Evolutionary conservation across 768 basidiomycete genomes (phyloP).

Genomic region (Pleurotus djamor): DNA sequence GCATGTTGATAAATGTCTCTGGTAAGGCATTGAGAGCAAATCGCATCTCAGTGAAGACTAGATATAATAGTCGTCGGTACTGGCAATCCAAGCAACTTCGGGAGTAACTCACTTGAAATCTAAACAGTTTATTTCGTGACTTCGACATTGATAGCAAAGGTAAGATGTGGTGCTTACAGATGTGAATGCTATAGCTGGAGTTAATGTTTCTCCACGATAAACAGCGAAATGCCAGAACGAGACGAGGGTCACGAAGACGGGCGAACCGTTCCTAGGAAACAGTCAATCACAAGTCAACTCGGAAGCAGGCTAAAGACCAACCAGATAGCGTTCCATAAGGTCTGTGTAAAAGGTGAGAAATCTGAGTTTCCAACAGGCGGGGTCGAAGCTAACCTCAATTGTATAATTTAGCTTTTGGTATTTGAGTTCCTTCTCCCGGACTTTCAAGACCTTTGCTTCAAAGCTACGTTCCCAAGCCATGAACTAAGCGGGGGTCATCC

Average conservation of each 20-base stretch:
- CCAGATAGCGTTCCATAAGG: constrained; percentile 48
- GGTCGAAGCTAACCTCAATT: constrained; percentile 56
- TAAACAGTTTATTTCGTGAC: constrained; percentile 44
- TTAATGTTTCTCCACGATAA: constrained; percentile 62
- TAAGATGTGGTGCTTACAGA: background rate
- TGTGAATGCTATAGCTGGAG: constrained; percentile 63
- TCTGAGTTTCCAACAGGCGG: background rate
- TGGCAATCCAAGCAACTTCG: too few species aligned
- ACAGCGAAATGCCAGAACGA: constrained; percentile 76
- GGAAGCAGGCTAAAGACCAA: constrained; percentile 10
- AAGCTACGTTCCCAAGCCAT: constrained; percentile 95
- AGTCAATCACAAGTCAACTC: background rate
- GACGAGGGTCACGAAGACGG: constrained; percentile 58
- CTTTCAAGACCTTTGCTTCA: constrained; percentile 66
- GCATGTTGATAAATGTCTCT: constrained; percentile 86
- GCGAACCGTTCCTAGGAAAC: constrained; percentile 31
- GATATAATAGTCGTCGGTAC: background rate
- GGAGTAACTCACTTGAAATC: constrained; percentile 37
- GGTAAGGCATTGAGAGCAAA: constrained; percentile 87
- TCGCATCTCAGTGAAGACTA: constrained; percentile 86
- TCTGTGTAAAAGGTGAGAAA: constrained; percentile 18
- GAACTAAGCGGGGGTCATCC: constrained; percentile 45
- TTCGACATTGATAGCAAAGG: constrained; percentile 26
- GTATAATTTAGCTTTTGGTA: constrained; percentile 86
- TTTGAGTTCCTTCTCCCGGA: constrained; percentile 79